Base-by-base conservation (phyloP, 192 early-diverging fungal species). In the Linnemannia hyalina region DNA sequence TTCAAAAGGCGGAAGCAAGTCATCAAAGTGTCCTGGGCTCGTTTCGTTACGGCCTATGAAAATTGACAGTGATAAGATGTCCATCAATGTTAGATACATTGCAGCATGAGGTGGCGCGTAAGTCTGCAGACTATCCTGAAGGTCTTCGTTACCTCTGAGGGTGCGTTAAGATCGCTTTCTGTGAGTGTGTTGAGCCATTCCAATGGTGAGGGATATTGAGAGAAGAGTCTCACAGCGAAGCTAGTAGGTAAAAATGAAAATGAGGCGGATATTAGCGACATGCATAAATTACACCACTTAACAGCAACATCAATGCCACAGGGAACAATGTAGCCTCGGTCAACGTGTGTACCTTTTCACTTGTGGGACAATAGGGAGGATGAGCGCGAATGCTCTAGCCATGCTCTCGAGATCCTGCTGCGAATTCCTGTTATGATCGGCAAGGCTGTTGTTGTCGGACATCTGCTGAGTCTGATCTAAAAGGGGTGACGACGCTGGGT, bases 281-380 rank as follows among this genome's bases (percentile, higher is more conserved):
- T 65, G 60, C 13, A 23, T 65, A 0, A 65, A 3, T 3, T 65
- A 65, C 10, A 65, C 10, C 29, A 8, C 60, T 52, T 20, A 16
- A 20, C 20, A 3, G 1, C 8, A 35, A 9, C 6, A 10, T 57
- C 8, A 9, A 7, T 57, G 55, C 7, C n/a, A 26, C n/a, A 65
- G 32, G 26, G 29, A 15, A 26, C 71, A 23, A 49, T 4, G 44
- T 46, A 15, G 44, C 44, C 10, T 15, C 15, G 11, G 44, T 15
- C 16, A 1, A 7, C 10, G 13, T 54, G 36, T 79, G 68, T 93
- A 92, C 89, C 94, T 91, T 76, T 90, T 88, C 18, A 95, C 86
- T 83, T 97, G 96, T 44, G 96, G 96, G 52, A 93, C 90, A 32
- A 93, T 93, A 15, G 92, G 90, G 38, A 95, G 82, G 69, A 96